Conservation (phyloP, 257 asterid species). For the Voacanga thouarsii region DNA sequence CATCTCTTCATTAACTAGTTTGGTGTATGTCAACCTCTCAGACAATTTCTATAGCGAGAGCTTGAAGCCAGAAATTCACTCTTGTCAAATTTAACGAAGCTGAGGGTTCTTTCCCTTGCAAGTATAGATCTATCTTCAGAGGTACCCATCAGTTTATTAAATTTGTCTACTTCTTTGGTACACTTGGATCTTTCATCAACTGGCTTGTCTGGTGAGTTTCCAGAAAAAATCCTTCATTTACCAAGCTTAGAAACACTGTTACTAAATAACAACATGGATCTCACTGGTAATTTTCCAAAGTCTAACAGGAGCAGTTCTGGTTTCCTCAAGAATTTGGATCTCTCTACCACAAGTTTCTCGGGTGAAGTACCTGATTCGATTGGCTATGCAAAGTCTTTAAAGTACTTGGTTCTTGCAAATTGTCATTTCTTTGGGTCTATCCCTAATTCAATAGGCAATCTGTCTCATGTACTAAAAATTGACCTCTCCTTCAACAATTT, state of each 20-base stretch:
- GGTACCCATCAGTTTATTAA: not conserved
- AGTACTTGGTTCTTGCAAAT: not conserved
- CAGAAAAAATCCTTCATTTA: not conserved
- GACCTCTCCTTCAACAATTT: not conserved
- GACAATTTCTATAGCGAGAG: not conserved
- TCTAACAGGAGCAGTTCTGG: not conserved
- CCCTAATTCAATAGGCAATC: not conserved
- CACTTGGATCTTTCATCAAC: not conserved
- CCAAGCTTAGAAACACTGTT: not conserved
- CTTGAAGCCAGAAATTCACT: not conserved
- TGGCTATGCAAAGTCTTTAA: constrained; percentile 1
- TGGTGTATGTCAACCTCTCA: not conserved
- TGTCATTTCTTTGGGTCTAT: not conserved
- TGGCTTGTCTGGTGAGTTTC: not conserved
- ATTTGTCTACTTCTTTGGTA: not conserved
- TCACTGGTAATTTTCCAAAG: not conserved
- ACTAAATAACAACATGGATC: not conserved
- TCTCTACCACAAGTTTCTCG: not conserved
- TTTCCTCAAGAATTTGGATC: not conserved
- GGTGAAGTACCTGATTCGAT: not conserved
- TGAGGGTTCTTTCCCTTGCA: not conserved
- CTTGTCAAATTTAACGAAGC: not conserved
- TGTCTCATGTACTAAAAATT: not conserved
- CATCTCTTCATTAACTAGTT: not conserved
- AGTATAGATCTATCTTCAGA: not conserved